Evolutionary conservation across 2,329 filamentous ascomycete species (phyloP), one percentile per base, ranked within the genome.

Genomic region (Hymenoscyphus albidus): DNA sequence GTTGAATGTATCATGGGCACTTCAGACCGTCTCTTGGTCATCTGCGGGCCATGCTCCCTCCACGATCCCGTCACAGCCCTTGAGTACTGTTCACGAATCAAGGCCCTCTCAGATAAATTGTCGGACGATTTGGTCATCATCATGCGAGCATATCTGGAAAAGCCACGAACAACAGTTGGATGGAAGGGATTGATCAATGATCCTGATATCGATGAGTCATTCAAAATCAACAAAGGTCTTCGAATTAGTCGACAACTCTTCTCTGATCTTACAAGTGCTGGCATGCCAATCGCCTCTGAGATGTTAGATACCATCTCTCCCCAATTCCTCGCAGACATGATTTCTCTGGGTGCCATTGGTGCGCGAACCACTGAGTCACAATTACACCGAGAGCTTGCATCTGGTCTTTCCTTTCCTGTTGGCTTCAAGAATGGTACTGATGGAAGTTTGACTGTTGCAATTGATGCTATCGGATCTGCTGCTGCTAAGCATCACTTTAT

Each of bases 101-200:
- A 92, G 80, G 80, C 83, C 62, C 82, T 97, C 58, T 86, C 93
- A 66, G 86, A 90, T 69, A 92, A 90, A 82, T 88, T 97, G 68
- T 87, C 88, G 67, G 83, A 87, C 72, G 93, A 98, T 76, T 84
- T 99, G 58, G 88, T 88, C 77, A 91, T 99, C 77, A 88, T 99
- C 75, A 99, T 99, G 95, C 92, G 95, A 73, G 93, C 93, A 76
- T 99, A 99, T 85, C 89, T 99, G 61, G 95, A 99, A 84, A 99
- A 99, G 85, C 95, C 95, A 54, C 89, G 95, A 67, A 99, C 95
- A 59, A 99, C 95, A 0, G 93, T 99, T 59, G 95, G 95, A 76
- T 99, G 95, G 95, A 99, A 99, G 82, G 95, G 95, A 61, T 84
- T 99, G 78, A 97, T 99, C 84, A 99, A 99, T 80, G 95, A 99